These are phyloP conservation scores for Metschnikowia amazonensis DNA, from an alignment of 805 yeast species.

Conservation along the genomic window DNA sequence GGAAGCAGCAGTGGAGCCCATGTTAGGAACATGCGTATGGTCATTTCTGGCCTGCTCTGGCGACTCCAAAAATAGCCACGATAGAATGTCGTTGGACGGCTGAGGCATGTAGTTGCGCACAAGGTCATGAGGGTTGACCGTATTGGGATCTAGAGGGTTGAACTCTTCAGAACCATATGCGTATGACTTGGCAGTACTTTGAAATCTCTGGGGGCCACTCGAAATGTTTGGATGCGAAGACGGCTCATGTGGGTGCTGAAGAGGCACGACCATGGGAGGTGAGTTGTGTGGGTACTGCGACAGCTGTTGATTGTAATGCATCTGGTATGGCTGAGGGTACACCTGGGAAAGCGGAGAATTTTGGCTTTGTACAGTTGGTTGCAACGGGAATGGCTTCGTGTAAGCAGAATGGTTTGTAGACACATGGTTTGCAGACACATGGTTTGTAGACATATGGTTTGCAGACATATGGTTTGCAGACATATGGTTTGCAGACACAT, in stretches of 20 bases:
- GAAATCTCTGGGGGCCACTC: not conserved
- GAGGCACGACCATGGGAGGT: not conserved
- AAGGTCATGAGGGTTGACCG: conserved; percentile 3
- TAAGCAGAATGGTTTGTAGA: not conserved
- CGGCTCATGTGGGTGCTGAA: not conserved
- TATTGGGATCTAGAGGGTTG: not conserved
- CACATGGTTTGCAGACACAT: not conserved
- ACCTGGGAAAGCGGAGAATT: conserved; percentile 3
- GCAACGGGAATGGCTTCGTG: not conserved
- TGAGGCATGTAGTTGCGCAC: conserved; percentile 18
- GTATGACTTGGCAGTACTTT: not conserved
- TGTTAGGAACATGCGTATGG: not conserved
- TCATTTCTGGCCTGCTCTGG: conserved; percentile 2
- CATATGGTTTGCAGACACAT: not conserved
- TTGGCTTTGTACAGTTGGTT: not conserved
- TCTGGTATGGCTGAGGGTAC: conserved; percentile 3
- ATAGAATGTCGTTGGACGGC: conserved; percentile 35
- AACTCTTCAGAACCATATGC: not conserved
- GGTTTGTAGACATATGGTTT: not conserved
- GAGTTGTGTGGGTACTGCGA: not conserved
- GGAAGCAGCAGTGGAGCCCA: not conserved
- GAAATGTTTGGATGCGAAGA: not conserved
- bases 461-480: not conserved
- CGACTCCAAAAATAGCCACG: conserved; percentile 29
- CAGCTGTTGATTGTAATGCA: not conserved